Conservation (phyloP, 116 monocot genomes). For the Phalaenopsis hybrid region DNA sequence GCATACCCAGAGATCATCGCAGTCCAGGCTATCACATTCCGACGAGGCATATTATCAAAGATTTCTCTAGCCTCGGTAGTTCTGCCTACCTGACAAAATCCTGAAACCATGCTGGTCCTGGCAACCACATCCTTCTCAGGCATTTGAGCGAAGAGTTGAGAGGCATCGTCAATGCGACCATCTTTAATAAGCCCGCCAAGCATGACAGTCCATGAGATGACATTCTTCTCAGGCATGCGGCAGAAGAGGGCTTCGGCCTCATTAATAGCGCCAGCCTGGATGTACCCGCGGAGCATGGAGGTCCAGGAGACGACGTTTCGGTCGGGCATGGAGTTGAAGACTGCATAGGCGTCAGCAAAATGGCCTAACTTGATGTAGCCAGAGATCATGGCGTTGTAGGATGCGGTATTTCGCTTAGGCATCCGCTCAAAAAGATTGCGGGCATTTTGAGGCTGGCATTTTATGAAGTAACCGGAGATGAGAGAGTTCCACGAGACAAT, state of each 20-base stretch:
- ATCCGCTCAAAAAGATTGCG: conserved; percentile 42
- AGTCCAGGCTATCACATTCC: conserved; percentile 81
- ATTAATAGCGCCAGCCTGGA: conserved; percentile 16
- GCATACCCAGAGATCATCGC: conserved; percentile 69
- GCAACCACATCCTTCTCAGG: conserved; percentile 71
- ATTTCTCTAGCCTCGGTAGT: conserved; percentile 49
- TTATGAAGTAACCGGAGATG: conserved; percentile 54
- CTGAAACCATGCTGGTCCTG: conserved; percentile 59
- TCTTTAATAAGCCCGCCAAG: conserved; percentile 42
- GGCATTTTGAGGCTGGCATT: conserved; percentile 35
- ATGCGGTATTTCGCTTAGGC: conserved; percentile 35
- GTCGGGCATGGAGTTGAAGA: conserved; percentile 48
- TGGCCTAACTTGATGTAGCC: conserved; percentile 30
- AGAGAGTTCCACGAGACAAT: conserved; percentile 63
- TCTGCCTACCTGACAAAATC: conserved; percentile 48
- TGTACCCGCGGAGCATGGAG: conserved; percentile 53
- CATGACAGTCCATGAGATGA: conserved; percentile 79
- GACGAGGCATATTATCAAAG: conserved; percentile 60
- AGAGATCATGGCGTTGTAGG: conserved; percentile 68
- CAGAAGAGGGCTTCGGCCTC: conserved; percentile 52
- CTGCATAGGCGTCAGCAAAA: conserved; percentile 25
- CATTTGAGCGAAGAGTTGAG: conserved; percentile 48
- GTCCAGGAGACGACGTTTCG: conserved; percentile 73
- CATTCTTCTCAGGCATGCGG: conserved; percentile 67
- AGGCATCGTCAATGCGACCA: conserved; percentile 53